These are phyloP conservation scores for Cercospora sesami DNA, from an alignment of 2,329 filamentous ascomycete species.

Conservation along the genomic window DNA sequence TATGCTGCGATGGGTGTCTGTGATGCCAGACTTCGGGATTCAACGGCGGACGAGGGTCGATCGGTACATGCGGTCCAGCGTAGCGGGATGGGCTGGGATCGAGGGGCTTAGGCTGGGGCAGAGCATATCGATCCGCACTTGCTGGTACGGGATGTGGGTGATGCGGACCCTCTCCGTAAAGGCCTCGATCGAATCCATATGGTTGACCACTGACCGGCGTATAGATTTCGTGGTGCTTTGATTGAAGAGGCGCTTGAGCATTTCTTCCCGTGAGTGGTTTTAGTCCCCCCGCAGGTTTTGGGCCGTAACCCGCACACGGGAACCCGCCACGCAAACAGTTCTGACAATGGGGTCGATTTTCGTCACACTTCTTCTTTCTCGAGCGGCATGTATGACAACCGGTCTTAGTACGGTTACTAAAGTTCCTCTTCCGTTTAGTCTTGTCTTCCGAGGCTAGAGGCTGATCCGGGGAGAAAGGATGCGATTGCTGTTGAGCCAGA, in stretches of 20 bases:
- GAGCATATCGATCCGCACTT: constrained; percentile 9
- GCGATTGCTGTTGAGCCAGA: constrained; percentile 40
- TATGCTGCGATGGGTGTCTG: not conserved
- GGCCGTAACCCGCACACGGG: constrained; percentile 82
- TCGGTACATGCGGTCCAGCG: constrained; percentile 9
- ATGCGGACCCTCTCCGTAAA: constrained; percentile 16
- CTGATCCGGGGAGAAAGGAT: constrained; percentile 31
- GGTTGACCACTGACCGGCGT: constrained; percentile 8
- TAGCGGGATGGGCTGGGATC: constrained; percentile 18
- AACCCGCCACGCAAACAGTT: constrained; percentile 92
- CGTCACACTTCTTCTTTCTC: constrained; percentile 98
- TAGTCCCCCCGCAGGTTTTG: constrained; percentile 31
- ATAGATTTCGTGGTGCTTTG: constrained; percentile 20
- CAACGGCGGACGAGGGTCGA: constrained; percentile 18
- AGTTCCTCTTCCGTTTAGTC: constrained; percentile 75
- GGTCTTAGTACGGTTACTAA: constrained; percentile 94
- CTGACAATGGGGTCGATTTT: constrained; percentile 85
- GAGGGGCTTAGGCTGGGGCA: constrained; percentile 6
- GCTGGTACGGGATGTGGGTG: constrained; percentile 3
- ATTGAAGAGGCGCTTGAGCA: constrained; percentile 21
- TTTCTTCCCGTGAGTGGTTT: constrained; percentile 16
- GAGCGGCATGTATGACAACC: constrained; percentile 89
- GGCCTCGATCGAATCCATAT: constrained; percentile 23
- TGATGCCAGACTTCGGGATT: constrained; percentile 24
- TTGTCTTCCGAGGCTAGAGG: constrained; percentile 27